These are phyloP conservation scores for Corymbia calophylla DNA, from an alignment of 441 rosid genomes.

Conservation along the genomic window DNA sequence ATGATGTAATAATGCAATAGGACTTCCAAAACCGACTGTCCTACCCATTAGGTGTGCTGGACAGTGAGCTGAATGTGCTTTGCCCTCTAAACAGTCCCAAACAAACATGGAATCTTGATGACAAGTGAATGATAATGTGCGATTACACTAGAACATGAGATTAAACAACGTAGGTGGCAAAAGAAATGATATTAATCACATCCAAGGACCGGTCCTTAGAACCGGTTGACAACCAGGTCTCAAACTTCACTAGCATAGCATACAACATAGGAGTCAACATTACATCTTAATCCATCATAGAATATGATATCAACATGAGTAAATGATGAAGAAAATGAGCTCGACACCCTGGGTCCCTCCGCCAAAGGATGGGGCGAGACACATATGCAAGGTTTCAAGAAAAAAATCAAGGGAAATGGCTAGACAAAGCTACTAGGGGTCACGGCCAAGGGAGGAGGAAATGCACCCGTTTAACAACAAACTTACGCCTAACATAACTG, in stretches of 20 bases:
- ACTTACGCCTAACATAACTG: background rate
- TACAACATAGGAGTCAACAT: background rate
- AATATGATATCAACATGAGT: background rate
- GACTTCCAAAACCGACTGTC: background rate
- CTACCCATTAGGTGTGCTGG: background rate
- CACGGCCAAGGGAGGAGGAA: background rate
- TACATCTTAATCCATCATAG: background rate
- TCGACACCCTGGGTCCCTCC: background rate
- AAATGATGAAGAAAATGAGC: background rate
- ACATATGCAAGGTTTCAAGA: background rate
- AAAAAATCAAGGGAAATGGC: background rate
- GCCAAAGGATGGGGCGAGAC: background rate
- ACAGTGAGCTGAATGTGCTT: background rate
- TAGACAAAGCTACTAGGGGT: background rate
- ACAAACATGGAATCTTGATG: background rate
- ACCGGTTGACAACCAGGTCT: background rate
- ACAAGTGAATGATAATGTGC: background rate
- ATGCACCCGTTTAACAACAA: background rate
- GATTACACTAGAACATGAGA: background rate
- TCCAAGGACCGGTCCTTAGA: background rate
- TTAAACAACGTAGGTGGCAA: background rate
- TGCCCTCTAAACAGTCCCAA: background rate
- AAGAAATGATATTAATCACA: too few relatives aligned
- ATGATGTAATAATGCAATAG: background rate
- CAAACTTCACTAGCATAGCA: background rate